A percentile compares a stretch with the other conserved stretches of the same genome.
Conservation (phyloP, 257 asterid genomes). For the Misopates orontium region DNA sequence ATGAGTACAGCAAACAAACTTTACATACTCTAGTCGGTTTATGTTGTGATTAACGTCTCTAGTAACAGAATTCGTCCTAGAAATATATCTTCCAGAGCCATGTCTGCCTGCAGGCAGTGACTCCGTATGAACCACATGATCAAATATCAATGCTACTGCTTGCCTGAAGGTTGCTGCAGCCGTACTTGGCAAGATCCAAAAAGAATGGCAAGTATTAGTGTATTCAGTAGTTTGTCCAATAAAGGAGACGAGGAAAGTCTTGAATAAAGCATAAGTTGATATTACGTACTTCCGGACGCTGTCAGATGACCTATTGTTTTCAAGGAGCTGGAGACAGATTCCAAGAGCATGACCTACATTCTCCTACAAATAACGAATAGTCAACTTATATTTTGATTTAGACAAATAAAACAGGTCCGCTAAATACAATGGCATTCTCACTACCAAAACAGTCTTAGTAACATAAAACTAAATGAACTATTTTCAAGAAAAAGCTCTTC, state of each 20-base stretch:
- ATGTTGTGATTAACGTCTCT: conserved; percentile 90
- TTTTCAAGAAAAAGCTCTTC: no score
- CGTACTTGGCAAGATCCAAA: conserved; percentile 65
- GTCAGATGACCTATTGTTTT: conserved; percentile 88
- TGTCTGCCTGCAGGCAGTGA: conserved; percentile 82
- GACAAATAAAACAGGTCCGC: conserved; percentile 17
- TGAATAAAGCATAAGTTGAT: conserved; percentile 11
- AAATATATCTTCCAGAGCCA: conserved; percentile 80
- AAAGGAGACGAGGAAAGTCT: conserved; percentile 18
- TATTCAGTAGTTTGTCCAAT: conserved; percentile 16
- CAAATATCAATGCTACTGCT: conserved; percentile 97
- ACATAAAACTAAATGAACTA: conserved; percentile 16
- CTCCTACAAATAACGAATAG: conserved; percentile 57
- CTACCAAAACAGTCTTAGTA: background rate
- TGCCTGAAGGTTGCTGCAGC: conserved; percentile 99
- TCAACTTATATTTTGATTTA: conserved; percentile 30
- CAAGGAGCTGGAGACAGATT: conserved; percentile 94
- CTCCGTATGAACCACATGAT: conserved; percentile 75
- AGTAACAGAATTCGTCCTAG: conserved; percentile 87
- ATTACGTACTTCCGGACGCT: conserved; percentile 91
- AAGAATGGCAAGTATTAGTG: conserved; percentile 23
- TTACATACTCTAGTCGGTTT: conserved; percentile 78
- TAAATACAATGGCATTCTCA: conserved; percentile 10
- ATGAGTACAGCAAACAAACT: conserved; percentile 21
- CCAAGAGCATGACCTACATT: conserved; percentile 87